These are phyloP conservation scores for Triticum timopheevii DNA, from an alignment of 176 grass and related monocot genomes.

Conservation along the genomic window DNA sequence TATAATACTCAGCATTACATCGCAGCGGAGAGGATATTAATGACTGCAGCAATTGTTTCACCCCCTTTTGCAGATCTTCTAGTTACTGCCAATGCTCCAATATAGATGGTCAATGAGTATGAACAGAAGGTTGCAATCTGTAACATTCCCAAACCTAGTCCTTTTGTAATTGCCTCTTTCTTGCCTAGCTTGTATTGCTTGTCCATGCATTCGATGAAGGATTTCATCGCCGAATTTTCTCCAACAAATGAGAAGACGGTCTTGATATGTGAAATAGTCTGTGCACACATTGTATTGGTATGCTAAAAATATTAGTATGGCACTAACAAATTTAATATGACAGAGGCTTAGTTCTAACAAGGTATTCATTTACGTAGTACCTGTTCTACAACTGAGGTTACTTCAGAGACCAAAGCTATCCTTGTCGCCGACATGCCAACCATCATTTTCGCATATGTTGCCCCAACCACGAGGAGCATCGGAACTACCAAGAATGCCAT, in stretches of 20 bases:
- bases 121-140: slow-evolving; percentile 61
- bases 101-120: slow-evolving; percentile 48
- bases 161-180: slow-evolving; percentile 52
- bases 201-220: slow-evolving; percentile 45
- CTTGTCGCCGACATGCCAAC: slow-evolving; percentile 29
- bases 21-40: slow-evolving; percentile 60
- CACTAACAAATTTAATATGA: not conserved
- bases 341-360: not conserved
- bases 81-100: slow-evolving; percentile 48
- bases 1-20: slow-evolving; percentile 46
- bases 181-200: slow-evolving; percentile 56
- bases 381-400: slow-evolving; percentile 59
- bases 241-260: slow-evolving; percentile 69
- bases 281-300: slow-evolving; percentile 21
- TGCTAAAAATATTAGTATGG: not conserved
- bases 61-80: slow-evolving; percentile 37
- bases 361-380: slow-evolving; percentile 22
- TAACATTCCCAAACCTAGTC: slow-evolving; percentile 55
- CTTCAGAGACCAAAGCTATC: slow-evolving; percentile 37
- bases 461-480: slow-evolving; percentile 47
- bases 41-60: slow-evolving; percentile 50
- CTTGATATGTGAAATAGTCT: slow-evolving; percentile 60
- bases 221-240: slow-evolving; percentile 45
- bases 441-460: slow-evolving; percentile 47
- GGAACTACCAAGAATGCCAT: slow-evolving; percentile 54